phyloP scores from a whole-genome alignment of 805 yeast genomes.

The Ogataea neopini region DNA sequence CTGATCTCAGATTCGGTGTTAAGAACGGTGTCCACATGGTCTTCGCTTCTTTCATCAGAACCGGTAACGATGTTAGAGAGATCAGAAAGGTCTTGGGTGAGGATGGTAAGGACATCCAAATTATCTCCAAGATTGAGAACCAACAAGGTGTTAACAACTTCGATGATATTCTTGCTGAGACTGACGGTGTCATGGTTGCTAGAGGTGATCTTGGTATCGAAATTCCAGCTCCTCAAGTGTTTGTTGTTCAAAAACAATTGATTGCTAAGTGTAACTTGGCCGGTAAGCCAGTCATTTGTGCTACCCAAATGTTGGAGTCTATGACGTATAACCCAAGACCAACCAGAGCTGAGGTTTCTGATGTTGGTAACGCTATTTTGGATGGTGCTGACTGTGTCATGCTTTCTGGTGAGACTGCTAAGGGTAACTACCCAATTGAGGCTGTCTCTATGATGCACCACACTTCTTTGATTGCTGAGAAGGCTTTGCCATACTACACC shows the following conservation, averaged over 20 bases:
- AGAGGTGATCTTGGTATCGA: conserved; percentile 99
- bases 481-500: conserved; percentile 85
- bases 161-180: conserved; percentile 89
- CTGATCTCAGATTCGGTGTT: conserved; percentile 92
- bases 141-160: conserved; percentile 99
- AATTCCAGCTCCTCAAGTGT: conserved; percentile 98
- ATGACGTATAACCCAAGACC: conserved; percentile 99
- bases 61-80: conserved; percentile 84
- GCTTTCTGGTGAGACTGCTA: conserved; percentile 99
- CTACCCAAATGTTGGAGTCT: conserved; percentile 99
- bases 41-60: conserved; percentile 97
- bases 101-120: conserved; percentile 94
- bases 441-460: conserved; percentile 99
- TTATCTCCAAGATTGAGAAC: conserved; percentile 96
- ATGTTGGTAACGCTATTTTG: conserved; percentile 97
- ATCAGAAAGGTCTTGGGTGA: conserved; percentile 96
- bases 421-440: conserved; percentile 97
- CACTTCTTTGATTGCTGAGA: conserved; percentile 94
- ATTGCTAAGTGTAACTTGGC: conserved; percentile 99
- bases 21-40: conserved; percentile 97
- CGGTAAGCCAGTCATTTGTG: conserved; percentile 99
- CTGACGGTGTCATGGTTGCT: conserved; percentile 99
- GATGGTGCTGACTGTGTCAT: conserved; percentile 99
- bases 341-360: conserved; percentile 99
- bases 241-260: conserved; percentile 97